These are phyloP conservation scores for Hymenoscyphus repandus DNA, from an alignment of 2,329 filamentous ascomycete species.

Conservation along the genomic window DNA sequence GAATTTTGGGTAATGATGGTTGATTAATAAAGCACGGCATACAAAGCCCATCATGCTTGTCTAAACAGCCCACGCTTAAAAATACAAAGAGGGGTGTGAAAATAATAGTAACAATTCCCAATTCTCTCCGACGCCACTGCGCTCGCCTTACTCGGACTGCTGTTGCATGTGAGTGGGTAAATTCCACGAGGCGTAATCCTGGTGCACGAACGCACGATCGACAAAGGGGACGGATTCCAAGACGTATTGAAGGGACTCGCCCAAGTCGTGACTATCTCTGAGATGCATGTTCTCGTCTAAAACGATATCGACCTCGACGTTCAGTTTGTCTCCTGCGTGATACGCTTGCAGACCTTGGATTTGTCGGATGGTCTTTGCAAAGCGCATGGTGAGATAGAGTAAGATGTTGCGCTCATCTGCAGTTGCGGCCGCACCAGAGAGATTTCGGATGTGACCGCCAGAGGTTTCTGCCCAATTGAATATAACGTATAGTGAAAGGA, in stretches of 20 bases:
- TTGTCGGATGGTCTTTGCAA: constrained; percentile 46
- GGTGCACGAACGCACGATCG: constrained; percentile 37
- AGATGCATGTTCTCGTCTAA: constrained; percentile 48
- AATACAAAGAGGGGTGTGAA: no score
- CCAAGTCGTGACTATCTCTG: constrained; percentile 51
- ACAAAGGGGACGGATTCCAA: constrained; percentile 42
- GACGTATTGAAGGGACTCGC: constrained; percentile 60
- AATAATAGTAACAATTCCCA: no score
- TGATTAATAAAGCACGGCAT: no score
- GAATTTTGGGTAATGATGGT: no score
- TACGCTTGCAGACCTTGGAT: constrained; percentile 53
- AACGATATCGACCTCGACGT: constrained; percentile 57
- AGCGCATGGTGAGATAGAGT: constrained; percentile 54
- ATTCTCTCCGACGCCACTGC: no score
- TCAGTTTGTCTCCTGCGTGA: constrained; percentile 57
- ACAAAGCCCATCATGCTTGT: no score
- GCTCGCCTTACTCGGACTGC: constrained; percentile 21
- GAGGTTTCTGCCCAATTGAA: constrained; percentile 62
- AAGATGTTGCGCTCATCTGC: constrained; percentile 49
- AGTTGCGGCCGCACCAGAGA: constrained; percentile 53
- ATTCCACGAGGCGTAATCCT: constrained; percentile 35
- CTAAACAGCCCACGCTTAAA: no score
- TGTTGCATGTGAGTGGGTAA: constrained; percentile 34
- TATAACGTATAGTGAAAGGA: constrained; percentile 63
- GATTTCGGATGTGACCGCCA: constrained; percentile 51